Conservation (phyloP, 192 early-diverging fungal species). For the Mortierella claussenii region DNA sequence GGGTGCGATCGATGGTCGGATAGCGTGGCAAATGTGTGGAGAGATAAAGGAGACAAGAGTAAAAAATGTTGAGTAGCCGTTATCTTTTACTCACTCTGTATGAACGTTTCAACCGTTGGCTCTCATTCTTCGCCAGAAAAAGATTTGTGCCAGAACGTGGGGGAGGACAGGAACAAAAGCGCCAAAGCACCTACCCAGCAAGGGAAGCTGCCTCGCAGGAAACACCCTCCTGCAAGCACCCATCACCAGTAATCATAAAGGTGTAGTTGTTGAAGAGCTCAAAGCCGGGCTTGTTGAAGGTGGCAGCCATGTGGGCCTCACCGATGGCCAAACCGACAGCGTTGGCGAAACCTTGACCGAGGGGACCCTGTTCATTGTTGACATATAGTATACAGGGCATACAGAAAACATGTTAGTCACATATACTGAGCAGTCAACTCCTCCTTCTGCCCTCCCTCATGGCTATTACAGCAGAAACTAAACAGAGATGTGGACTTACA, state of each 20-base stretch:
- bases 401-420: background rate
- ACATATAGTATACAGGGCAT: background rate
- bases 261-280: conserved; percentile 88
- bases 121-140: conserved; percentile 13
- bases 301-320: conserved; percentile 87
- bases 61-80: conserved; percentile 15
- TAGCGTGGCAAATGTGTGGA: background rate
- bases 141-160: conserved; percentile 2
- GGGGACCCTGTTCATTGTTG: conserved; percentile 70
- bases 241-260: conserved; percentile 90
- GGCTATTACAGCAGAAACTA: background rate
- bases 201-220: conserved; percentile 90
- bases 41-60: conserved; percentile 1
- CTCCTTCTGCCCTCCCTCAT: too few species aligned
- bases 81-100: background rate
- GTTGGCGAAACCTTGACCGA: conserved; percentile 93
- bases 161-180: background rate
- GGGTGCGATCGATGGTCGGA: background rate
- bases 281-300: conserved; percentile 91
- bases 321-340: conserved; percentile 95
- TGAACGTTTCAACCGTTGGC: background rate
- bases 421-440: background rate
- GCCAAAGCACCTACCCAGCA: conserved; percentile 78
- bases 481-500: conserved; percentile 12
- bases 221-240: conserved; percentile 99